phyloP scores from a whole-genome alignment of 2,329 filamentous ascomycete species.

The Thyridium curvatum region DNA sequence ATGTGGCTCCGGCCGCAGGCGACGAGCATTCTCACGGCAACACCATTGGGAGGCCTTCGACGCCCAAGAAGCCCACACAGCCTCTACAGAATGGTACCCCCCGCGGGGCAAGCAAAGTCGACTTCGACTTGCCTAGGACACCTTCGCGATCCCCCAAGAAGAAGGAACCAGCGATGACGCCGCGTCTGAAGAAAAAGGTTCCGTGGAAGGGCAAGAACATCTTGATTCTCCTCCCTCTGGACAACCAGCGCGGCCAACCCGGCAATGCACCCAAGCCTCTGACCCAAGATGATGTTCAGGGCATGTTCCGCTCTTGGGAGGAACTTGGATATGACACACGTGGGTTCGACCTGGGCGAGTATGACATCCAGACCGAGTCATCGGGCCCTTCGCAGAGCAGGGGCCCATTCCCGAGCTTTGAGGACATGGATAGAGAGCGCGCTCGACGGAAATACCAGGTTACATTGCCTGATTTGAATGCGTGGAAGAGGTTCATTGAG shows the following conservation, averaged over 20 bases:
- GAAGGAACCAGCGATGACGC: constrained; percentile 32
- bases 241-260: constrained; percentile 57
- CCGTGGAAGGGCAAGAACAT: constrained; percentile 72
- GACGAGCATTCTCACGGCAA: constrained; percentile 5
- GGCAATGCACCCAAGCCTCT: constrained; percentile 50
- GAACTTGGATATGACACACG: constrained; percentile 61
- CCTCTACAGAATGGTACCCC: not conserved
- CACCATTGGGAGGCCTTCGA: constrained; percentile 2
- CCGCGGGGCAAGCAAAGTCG: constrained; percentile 2
- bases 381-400: constrained; percentile 56
- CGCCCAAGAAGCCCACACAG: not conserved
- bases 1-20: constrained; percentile 1
- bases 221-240: constrained; percentile 60
- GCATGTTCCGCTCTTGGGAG: constrained; percentile 61
- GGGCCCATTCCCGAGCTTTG: constrained; percentile 58
- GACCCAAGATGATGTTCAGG: constrained; percentile 45
- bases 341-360: constrained; percentile 61
- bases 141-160: constrained; percentile 22
- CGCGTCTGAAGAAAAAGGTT: constrained; percentile 64
- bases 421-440: constrained; percentile 52
- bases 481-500: constrained; percentile 71
- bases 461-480: constrained; percentile 62
- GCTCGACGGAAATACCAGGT: constrained; percentile 50
- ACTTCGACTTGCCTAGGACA: constrained; percentile 12
- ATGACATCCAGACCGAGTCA: constrained; percentile 27